These are phyloP conservation scores for Fusarium tricinctum DNA, from an alignment of 2,329 filamentous ascomycete genomes.

Conservation along the genomic window DNA sequence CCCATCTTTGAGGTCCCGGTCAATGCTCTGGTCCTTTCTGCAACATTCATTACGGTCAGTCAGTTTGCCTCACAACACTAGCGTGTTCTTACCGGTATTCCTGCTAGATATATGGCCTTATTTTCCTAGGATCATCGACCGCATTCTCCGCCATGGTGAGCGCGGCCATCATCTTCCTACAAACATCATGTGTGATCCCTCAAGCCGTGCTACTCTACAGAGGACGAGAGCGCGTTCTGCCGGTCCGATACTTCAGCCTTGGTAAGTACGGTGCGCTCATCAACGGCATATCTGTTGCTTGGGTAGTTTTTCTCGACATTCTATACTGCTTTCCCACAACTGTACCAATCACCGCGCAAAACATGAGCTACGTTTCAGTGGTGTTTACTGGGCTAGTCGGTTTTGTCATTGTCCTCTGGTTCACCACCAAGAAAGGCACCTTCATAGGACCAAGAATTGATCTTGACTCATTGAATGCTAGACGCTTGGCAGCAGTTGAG, in stretches of 20 bases:
- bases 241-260: conserved; percentile 45
- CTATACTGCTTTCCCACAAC: conserved; percentile 42
- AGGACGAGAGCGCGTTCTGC: conserved; percentile 47
- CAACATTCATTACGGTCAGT: conserved; percentile 28
- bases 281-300: conserved; percentile 42
- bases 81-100: too few relatives aligned
- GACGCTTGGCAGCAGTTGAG: conserved; percentile 29
- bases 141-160: conserved; percentile 50
- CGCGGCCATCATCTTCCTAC: conserved; percentile 47
- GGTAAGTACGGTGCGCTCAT: conserved; percentile 44
- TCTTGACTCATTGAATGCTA: conserved; percentile 30
- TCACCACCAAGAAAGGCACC: conserved; percentile 31
- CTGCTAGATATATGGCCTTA: conserved; percentile 47
- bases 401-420: conserved; percentile 41
- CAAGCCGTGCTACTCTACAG: conserved; percentile 48
- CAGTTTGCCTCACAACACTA: fast-evolving
- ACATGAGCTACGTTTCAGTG: conserved; percentile 46
- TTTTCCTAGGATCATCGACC: conserved; percentile 51
- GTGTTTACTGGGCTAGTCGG: conserved; percentile 34
- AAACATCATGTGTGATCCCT: conserved; percentile 47
- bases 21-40: conserved; percentile 45
- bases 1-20: conserved; percentile 45
- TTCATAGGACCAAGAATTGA: conserved; percentile 45
- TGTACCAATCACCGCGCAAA: conserved; percentile 38
- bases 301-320: conserved; percentile 41